A percentile compares a stretch with the other conserved stretches of the same genome.
Evolutionary conservation across 352 stramenopile genomes (phyloP).

Genomic region (Pythium phragmitis): DNA sequence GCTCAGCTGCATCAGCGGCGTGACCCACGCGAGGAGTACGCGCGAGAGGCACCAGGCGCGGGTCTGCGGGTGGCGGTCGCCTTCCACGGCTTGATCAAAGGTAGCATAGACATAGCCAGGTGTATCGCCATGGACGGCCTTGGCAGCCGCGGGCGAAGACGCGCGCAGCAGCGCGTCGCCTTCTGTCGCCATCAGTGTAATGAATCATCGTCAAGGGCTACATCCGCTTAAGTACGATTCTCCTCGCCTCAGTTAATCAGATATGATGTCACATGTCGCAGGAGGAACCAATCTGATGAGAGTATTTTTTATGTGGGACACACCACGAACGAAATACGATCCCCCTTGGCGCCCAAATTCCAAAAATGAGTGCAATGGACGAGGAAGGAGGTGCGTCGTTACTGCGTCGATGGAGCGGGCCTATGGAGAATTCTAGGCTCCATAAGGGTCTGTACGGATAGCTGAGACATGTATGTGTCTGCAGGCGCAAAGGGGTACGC

Average conservation of each 20-base stretch:
- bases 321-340: background rate
- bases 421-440: background rate
- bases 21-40: constrained; percentile 50
- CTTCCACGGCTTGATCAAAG: background rate
- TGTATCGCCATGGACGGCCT: too few relatives aligned
- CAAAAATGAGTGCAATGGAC: constrained; percentile 18
- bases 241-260: background rate
- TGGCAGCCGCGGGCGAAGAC: background rate
- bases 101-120: constrained; percentile 4
- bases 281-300: too few relatives aligned
- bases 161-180: constrained; percentile 7
- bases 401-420: background rate
- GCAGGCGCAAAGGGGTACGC: constrained; percentile 56
- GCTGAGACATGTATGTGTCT: constrained; percentile 8
- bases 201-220: background rate
- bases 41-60: constrained; percentile 29
- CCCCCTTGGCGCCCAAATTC: background rate
- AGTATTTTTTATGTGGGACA: background rate
- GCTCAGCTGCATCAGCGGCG: constrained; percentile 43
- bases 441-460: background rate
- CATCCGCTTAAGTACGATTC: constrained; percentile 3
- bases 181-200: background rate
- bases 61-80: constrained; percentile 5
- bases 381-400: constrained; percentile 25
- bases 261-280: background rate